These are phyloP conservation scores for Paramyrothecium roridum DNA, from an alignment of 2,329 filamentous ascomycete species.

Conservation along the genomic window DNA sequence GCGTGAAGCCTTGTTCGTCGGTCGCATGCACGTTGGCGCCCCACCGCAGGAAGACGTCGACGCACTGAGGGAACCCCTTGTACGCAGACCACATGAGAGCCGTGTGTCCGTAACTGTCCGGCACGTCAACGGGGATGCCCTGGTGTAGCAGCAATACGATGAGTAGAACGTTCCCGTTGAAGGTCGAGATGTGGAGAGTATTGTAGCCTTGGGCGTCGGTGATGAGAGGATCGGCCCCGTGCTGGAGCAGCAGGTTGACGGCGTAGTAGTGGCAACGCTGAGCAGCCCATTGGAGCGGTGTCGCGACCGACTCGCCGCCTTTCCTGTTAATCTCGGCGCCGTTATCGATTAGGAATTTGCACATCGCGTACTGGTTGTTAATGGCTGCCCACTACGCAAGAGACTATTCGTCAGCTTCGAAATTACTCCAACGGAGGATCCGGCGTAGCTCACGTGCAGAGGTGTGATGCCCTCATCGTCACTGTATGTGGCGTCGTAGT, in stretches of 20 bases:
- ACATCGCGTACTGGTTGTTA: constrained; percentile 97
- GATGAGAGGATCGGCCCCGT: constrained; percentile 88
- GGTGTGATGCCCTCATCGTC: constrained; percentile 95
- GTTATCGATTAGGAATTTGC: constrained; percentile 82
- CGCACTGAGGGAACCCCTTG: constrained; percentile 89
- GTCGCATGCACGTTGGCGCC: constrained; percentile 88
- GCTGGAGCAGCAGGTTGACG: constrained; percentile 85
- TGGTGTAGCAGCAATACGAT: constrained; percentile 89
- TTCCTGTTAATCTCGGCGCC: constrained; percentile 93
- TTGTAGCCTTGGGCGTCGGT: constrained; percentile 97
- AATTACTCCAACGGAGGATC: not conserved
- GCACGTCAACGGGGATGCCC: constrained; percentile 88
- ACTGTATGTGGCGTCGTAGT: constrained; percentile 75
- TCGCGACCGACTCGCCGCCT: constrained; percentile 92
- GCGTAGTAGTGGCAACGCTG: constrained; percentile 97
- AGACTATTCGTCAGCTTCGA: constrained; percentile 5
- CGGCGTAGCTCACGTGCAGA: constrained; percentile 67
- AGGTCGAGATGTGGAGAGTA: constrained; percentile 92
- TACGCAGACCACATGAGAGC: constrained; percentile 98
- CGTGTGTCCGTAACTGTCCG: constrained; percentile 88
- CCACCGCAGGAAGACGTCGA: constrained; percentile 91
- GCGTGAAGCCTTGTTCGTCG: constrained; percentile 91
- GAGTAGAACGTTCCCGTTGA: constrained; percentile 92
- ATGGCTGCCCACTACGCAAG: constrained; percentile 86
- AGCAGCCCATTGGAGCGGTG: constrained; percentile 93